These are phyloP conservation scores for Atkinsonella hypoxylon DNA, from an alignment of 2,329 filamentous ascomycete species.

Conservation along the genomic window DNA sequence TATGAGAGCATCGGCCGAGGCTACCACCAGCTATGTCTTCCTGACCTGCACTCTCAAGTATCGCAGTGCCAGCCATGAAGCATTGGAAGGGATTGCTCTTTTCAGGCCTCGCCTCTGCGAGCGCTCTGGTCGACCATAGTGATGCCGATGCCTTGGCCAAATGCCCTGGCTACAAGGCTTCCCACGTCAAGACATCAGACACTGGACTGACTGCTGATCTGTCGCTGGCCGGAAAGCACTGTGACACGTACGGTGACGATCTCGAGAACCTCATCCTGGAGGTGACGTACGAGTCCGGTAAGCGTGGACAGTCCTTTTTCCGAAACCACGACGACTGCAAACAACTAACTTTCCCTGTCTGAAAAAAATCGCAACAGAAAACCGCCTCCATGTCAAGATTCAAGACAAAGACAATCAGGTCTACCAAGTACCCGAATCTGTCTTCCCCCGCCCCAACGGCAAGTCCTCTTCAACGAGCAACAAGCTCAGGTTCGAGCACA, in stretches of 20 bases:
- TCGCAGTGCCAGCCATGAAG: conserved; percentile 8
- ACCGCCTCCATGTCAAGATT: conserved; percentile 64
- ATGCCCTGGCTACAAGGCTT: conserved; percentile 59
- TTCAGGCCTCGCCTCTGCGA: conserved; percentile 11
- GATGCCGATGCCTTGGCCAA: conserved; percentile 19
- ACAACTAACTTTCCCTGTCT: background rate
- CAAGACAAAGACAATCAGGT: conserved; percentile 57
- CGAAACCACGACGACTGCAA: background rate
- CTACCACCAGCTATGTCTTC: background rate
- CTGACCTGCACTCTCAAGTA: background rate
- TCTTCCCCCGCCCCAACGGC: conserved; percentile 43
- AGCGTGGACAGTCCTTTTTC: conserved; percentile 20
- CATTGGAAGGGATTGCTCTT: conserved; percentile 10
- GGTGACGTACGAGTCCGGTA: conserved; percentile 32
- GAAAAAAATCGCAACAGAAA: conserved; percentile 28
- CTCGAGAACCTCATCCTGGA: conserved; percentile 52
- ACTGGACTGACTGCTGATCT: conserved; percentile 57
- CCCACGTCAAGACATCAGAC: conserved; percentile 39
- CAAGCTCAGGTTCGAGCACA: conserved; percentile 35
- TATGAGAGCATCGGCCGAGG: background rate
- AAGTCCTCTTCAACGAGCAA: conserved; percentile 15
- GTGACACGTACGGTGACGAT: conserved; percentile 70
- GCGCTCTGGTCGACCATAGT: conserved; percentile 6
- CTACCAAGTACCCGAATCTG: conserved; percentile 61
- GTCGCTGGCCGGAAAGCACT: conserved; percentile 54